These are phyloP conservation scores for Candida chilensis DNA, from an alignment of 805 yeast genomes.

Conservation along the genomic window DNA sequence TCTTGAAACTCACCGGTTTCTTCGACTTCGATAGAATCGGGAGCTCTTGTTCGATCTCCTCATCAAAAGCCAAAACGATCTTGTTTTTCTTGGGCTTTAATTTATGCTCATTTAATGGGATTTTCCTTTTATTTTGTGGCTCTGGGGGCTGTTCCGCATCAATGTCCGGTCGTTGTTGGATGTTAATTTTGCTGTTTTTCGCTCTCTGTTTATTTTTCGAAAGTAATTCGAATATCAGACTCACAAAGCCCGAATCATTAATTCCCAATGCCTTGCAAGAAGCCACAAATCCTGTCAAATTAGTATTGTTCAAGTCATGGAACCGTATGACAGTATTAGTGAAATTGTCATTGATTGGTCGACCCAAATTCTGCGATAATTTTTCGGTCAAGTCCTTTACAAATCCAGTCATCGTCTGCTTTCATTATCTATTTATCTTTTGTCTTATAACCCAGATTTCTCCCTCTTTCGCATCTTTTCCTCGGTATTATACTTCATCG, in stretches of 20 bases:
- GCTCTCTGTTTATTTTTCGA: no score
- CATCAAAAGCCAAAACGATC: neutral
- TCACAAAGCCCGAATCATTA: conserved; percentile 8
- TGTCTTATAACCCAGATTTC: no score
- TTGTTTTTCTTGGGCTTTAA: conserved; percentile 1
- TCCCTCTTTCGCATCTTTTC: no score
- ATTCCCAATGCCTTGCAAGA: conserved; percentile 12
- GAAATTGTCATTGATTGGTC: conserved; percentile 6
- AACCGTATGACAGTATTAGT: conserved; percentile 7
- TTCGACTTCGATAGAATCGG: neutral
- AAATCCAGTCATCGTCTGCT: no score
- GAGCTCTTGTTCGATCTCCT: neutral
- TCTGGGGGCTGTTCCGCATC: no score
- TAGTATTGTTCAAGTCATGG: conserved; percentile 4
- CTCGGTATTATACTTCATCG: no score
- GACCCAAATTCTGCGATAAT: conserved; percentile 8
- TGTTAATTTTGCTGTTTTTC: neutral
- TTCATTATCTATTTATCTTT: no score
- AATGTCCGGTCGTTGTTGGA: neutral
- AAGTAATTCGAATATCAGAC: no score
- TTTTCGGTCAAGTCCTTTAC: conserved; percentile 5
- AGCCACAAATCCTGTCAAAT: conserved; percentile 5
- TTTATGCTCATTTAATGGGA: no score
- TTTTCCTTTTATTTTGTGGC: no score
- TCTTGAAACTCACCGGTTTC: neutral